phyloP scores from a whole-genome alignment of 129 eudicot genomes.

The Pulicaria dysenterica region DNA sequence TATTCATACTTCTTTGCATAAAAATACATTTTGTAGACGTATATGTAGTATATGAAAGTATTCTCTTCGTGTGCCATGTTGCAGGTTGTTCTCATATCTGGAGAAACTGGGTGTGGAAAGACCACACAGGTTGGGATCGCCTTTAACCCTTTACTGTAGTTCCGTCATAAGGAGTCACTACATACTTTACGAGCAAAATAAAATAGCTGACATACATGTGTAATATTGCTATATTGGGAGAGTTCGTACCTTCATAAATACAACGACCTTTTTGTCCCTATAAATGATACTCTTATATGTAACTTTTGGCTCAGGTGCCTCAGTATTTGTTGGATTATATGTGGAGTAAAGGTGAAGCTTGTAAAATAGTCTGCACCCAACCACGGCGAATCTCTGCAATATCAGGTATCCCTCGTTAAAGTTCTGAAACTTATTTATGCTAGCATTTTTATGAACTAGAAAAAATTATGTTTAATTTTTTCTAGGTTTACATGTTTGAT shows the following conservation, averaged over 20 bases:
- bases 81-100: constrained; percentile 91
- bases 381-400: constrained; percentile 96
- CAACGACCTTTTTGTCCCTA: not conserved
- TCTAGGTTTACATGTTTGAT: constrained; percentile 19
- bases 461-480: constrained; percentile 11
- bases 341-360: constrained; percentile 84
- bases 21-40: not conserved
- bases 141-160: not conserved
- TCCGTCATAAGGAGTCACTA: too few relatives aligned
- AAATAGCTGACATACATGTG: too few relatives aligned
- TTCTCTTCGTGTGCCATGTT: constrained; percentile 12
- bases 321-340: constrained; percentile 76
- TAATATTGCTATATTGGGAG: too few relatives aligned
- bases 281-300: not conserved
- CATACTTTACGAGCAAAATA: too few relatives aligned
- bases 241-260: too few relatives aligned
- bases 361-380: constrained; percentile 93
- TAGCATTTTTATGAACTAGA: constrained; percentile 2
- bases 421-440: not conserved
- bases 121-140: constrained; percentile 79
- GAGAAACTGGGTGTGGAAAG: constrained; percentile 99
- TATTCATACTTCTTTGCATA: not conserved
- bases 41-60: not conserved
- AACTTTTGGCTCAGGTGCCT: constrained; percentile 62
- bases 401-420: constrained; percentile 53